Base-by-base conservation (phyloP, 1,284 basidiomycete genomes). In the Sphaerobolus stellatus region DNA sequence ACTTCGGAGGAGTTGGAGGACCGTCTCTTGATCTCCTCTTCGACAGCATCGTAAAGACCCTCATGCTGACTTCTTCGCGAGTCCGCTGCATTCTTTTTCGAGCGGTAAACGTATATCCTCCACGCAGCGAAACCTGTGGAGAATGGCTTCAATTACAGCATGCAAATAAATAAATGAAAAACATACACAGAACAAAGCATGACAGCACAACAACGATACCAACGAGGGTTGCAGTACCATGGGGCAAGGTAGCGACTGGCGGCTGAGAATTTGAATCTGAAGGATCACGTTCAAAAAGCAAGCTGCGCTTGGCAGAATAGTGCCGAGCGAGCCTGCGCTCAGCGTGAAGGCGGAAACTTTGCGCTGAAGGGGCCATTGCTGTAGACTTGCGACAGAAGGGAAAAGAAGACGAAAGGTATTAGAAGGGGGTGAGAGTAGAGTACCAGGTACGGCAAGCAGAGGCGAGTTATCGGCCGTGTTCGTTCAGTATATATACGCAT, bases 141-240 rank as follows among this genome's bases (percentile, higher is more conserved):
- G 30, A 25, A 33, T 24, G 18, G 46, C 31, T 29, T n/a, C n/a
- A n/a, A n/a, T n/a, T n/a, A 11, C 34, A 33, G 45, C 24, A 20
- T 11, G 13, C 20, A 33, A 22, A 24, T 8, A 18, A 6, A 34
- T 31, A 50, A 16, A 5, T n/a, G 28, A 5, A 27, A 27, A 28
- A 50, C 58, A 33, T 48, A 73, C 73, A 67, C 18, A 73, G 33
- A 41, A 71, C 50, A 54, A 70, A 53, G 11, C 67, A 40, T 20
- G 66, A 68, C 14, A 74, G 61, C 38, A 70, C 50, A 34, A 69
- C 66, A 40, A 69, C 62, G 38, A 71, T 61, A 8, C 61, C 64
- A 33, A 65, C 64, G 43, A 74, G 59, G 20, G 67, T 66, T 33
- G 58, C 57, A 24, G 36, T 50, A 31, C 54, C 28, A 25, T 34